Conservation (phyloP, 2,329 filamentous ascomycete species). For the Aspergillus brasiliensis region DNA sequence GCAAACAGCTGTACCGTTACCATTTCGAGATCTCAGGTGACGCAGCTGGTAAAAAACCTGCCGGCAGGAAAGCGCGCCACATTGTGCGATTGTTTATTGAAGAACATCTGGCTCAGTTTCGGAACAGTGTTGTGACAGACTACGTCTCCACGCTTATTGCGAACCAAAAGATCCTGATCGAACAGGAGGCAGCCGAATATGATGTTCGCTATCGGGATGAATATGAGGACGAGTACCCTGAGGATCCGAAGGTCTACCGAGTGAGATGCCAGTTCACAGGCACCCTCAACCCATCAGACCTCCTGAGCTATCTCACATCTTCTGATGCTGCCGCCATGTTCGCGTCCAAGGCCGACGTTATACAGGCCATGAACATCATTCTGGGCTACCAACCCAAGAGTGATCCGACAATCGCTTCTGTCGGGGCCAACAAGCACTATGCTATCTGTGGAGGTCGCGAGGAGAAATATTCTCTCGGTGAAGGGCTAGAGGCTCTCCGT, state of each 20-base stretch:
- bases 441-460: slow-evolving; percentile 36
- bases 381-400: slow-evolving; percentile 51
- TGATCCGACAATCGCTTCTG: slow-evolving; percentile 43
- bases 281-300: slow-evolving; percentile 39
- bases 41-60: slow-evolving; percentile 26
- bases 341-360: slow-evolving; percentile 50
- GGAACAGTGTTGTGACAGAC: slow-evolving; percentile 41
- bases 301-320: slow-evolving; percentile 50
- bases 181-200: slow-evolving; percentile 20
- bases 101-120: slow-evolving; percentile 33
- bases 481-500: slow-evolving; percentile 58
- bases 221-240: slow-evolving; percentile 37
- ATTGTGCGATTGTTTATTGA: slow-evolving; percentile 52
- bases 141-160: slow-evolving; percentile 43
- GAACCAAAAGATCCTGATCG: slow-evolving; percentile 25
- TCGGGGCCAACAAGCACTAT: slow-evolving; percentile 59
- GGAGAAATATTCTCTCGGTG: slow-evolving; percentile 47
- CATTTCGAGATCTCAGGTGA: slow-evolving; percentile 37
- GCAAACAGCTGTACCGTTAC: slow-evolving; percentile 46
- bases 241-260: slow-evolving; percentile 35
- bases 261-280: slow-evolving; percentile 40
- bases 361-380: slow-evolving; percentile 63
- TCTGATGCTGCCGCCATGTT: slow-evolving; percentile 40
- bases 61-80: slow-evolving; percentile 50
- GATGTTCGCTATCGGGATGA: slow-evolving; percentile 39